A percentile compares a stretch with the other conserved stretches of the same genome.
Evolutionary conservation across 2,329 filamentous ascomycete genomes (phyloP).

Genomic region (Pseudocercospora macadamiae): DNA sequence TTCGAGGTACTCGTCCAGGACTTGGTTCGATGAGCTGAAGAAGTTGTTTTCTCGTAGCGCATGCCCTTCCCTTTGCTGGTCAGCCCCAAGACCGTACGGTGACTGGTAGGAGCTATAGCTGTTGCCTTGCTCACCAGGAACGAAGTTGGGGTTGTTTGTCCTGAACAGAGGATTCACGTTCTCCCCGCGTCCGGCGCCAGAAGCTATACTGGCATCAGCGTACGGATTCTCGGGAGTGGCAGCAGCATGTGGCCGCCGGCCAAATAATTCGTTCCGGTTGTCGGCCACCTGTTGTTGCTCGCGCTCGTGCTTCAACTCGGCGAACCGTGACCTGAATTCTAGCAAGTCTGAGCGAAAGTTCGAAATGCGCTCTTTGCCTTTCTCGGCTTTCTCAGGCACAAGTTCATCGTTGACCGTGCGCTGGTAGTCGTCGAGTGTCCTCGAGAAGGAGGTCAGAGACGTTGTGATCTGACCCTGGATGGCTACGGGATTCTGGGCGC

Average conservation of each 20-base stretch:
- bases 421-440: conserved; percentile 91
- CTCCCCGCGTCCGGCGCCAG: conserved; percentile 32
- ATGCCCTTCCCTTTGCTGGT: conserved; percentile 67
- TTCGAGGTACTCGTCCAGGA: conserved; percentile 92
- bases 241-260: conserved; percentile 72
- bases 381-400: conserved; percentile 86
- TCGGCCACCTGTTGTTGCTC: conserved; percentile 60
- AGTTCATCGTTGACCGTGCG: conserved; percentile 84
- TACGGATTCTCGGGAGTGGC: conserved; percentile 89
- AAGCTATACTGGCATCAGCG: conserved; percentile 57
- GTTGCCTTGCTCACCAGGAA: conserved; percentile 40
- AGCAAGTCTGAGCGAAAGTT: conserved; percentile 81
- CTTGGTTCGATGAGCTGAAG: conserved; percentile 76
- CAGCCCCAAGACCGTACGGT: conserved; percentile 39
- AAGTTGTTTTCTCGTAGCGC: conserved; percentile 89
- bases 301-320: conserved; percentile 72
- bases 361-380: conserved; percentile 81
- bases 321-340: conserved; percentile 78
- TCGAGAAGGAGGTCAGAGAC: conserved; percentile 78
- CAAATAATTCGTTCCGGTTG: conserved; percentile 78
- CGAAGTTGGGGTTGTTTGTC: conserved; percentile 41
- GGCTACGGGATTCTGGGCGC: conserved; percentile 59
- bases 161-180: conserved; percentile 42
- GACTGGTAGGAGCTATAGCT: conserved; percentile 43
- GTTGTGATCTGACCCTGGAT: conserved; percentile 72